Conservation (phyloP, 257 asterid genomes). For the Euphrasia confusa region DNA sequence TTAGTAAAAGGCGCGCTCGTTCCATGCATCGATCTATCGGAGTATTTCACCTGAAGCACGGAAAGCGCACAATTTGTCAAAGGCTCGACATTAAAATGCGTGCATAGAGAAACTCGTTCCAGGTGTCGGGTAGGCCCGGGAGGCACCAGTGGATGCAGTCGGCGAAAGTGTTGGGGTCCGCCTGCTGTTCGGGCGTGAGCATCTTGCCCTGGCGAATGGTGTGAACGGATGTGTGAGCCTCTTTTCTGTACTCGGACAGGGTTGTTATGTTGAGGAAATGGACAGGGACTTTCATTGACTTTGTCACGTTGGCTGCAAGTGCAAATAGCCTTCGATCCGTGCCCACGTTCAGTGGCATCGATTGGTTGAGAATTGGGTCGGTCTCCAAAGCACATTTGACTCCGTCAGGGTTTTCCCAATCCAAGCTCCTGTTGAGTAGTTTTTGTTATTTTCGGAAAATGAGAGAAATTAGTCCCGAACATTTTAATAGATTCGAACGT, state of each 20-base stretch:
- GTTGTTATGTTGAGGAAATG: slow-evolving; percentile 9
- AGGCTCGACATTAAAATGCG: not conserved
- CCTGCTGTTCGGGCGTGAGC: slow-evolving; percentile 10
- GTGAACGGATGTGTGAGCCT: slow-evolving; percentile 3
- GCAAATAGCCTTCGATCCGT: slow-evolving; percentile 48
- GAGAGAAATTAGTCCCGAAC: not conserved
- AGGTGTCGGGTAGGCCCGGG: slow-evolving; percentile 19
- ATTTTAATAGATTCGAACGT: no score
- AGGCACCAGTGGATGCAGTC: slow-evolving; percentile 9
- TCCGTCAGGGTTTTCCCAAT: slow-evolving; percentile 69
- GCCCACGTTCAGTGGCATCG: slow-evolving; percentile 55
- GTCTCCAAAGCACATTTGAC: slow-evolving; percentile 65
- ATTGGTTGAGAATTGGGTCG: slow-evolving; percentile 49
- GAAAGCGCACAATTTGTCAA: not conserved
- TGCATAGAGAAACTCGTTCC: slow-evolving; percentile 20
- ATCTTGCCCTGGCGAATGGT: slow-evolving; percentile 1
- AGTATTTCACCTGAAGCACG: not conserved
- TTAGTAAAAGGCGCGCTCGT: slow-evolving; percentile 33
- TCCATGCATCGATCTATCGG: slow-evolving; percentile 23
- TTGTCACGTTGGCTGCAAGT: slow-evolving; percentile 48
- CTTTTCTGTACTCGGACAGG: slow-evolving; percentile 3
- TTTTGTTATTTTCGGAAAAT: not conserved
- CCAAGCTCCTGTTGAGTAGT: slow-evolving; percentile 47
- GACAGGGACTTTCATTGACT: slow-evolving; percentile 32
- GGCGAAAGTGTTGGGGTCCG: not conserved